Evolutionary conservation across 108 stramenopile species (phyloP).

Genomic region (Cyclostephanos invisitatus): DNA sequence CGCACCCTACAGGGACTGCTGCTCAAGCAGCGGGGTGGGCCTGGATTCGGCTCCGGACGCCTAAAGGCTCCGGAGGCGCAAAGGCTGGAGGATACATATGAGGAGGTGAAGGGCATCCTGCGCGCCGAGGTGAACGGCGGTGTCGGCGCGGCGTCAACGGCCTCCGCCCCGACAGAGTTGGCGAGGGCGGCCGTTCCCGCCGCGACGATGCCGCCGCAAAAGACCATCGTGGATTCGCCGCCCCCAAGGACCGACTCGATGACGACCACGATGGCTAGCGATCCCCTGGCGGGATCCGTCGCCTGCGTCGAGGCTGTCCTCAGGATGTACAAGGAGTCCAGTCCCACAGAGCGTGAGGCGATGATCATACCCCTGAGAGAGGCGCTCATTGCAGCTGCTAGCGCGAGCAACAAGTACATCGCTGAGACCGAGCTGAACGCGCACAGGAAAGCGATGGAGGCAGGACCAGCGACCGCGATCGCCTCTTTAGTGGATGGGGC

Average conservation of each 20-base stretch:
- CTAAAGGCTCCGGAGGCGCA: slow-evolving; percentile 62
- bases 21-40: slow-evolving; percentile 86
- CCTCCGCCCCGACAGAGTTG: slow-evolving; percentile 4
- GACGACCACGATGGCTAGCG: slow-evolving; percentile 29
- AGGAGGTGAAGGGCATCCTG: slow-evolving; percentile 51
- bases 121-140: slow-evolving; percentile 42
- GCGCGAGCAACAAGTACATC: slow-evolving; percentile 55
- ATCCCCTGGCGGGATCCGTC: slow-evolving; percentile 56
- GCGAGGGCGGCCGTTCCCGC: slow-evolving; percentile 9
- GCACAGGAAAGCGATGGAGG: slow-evolving; percentile 31
- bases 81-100: slow-evolving; percentile 51
- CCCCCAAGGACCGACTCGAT: slow-evolving; percentile 9
- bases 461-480: slow-evolving; percentile 14
- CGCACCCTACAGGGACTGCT: slow-evolving; percentile 79
- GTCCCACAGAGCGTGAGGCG: slow-evolving; percentile 51
- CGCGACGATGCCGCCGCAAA: slow-evolving; percentile 7
- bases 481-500: slow-evolving; percentile 6
- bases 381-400: slow-evolving; percentile 71
- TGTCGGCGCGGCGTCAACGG: slow-evolving; percentile 1
- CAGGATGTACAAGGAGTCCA: slow-evolving; percentile 74
- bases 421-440: slow-evolving; percentile 39
- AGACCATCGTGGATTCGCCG: not conserved
- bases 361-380: slow-evolving; percentile 66
- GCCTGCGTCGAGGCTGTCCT: slow-evolving; percentile 80
- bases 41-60: slow-evolving; percentile 81